Conservation (phyloP, 2,329 filamentous ascomycete species). For the Pseudonectria buxi region DNA sequence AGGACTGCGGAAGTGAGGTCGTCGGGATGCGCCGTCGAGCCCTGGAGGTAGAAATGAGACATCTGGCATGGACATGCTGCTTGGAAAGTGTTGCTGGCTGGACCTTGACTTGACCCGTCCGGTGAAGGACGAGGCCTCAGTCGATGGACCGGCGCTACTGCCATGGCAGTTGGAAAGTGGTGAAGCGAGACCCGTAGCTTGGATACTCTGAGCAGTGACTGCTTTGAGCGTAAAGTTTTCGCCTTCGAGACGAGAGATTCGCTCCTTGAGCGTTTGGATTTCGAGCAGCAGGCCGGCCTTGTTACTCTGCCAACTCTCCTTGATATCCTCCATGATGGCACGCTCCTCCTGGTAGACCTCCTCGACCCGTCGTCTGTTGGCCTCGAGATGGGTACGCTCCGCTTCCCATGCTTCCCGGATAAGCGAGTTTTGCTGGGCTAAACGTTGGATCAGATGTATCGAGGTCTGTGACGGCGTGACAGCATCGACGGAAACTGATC, state of each 20-base stretch:
- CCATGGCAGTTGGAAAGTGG: slow-evolving; percentile 22
- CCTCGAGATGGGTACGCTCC: slow-evolving; percentile 47
- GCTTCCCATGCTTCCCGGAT: slow-evolving; percentile 46
- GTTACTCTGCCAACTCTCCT: slow-evolving; percentile 40
- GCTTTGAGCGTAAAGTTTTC: slow-evolving; percentile 30
- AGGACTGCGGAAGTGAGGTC: slow-evolving; percentile 27
- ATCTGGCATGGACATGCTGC: slow-evolving; percentile 14
- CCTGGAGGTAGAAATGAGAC: slow-evolving; percentile 25
- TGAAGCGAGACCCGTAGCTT: slow-evolving; percentile 24
- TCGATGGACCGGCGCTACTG: slow-evolving; percentile 18
- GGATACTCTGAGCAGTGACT: slow-evolving; percentile 23
- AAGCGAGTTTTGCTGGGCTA: slow-evolving; percentile 35
- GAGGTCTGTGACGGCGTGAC: slow-evolving; percentile 26
- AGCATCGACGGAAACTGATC: slow-evolving; percentile 25
- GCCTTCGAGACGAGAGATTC: slow-evolving; percentile 29
- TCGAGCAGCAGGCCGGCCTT: slow-evolving; percentile 35
- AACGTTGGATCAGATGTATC: slow-evolving; percentile 31
- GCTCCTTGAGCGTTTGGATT: slow-evolving; percentile 35
- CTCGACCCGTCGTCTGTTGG: slow-evolving; percentile 45
- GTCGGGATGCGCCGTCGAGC: slow-evolving; percentile 27
- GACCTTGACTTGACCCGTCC: slow-evolving; percentile 14
- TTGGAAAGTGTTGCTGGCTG: slow-evolving; percentile 10
- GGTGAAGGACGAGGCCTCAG: slow-evolving; percentile 17
- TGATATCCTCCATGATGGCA: slow-evolving; percentile 46
- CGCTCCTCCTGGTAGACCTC: slow-evolving; percentile 51